Conservation (phyloP, 495 filamentous ascomycete genomes). For the Echria macrotheca region DNA sequence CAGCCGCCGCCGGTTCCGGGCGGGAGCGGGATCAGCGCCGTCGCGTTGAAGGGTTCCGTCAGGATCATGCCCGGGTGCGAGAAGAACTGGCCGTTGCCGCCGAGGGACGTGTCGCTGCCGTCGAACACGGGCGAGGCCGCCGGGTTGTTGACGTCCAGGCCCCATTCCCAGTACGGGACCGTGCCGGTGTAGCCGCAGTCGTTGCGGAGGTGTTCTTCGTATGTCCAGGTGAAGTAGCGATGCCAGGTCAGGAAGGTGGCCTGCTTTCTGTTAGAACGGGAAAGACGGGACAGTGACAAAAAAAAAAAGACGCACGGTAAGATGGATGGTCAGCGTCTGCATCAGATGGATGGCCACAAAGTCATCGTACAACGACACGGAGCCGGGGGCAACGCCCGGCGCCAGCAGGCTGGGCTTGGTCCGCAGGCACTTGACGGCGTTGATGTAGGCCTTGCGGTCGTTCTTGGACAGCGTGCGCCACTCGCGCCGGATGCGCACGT, state of each 20-base stretch:
- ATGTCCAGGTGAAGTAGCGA: neutral
- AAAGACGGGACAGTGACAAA: too few relatives aligned
- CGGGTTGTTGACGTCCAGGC: neutral
- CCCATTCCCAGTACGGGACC: neutral
- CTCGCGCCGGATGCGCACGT: neutral
- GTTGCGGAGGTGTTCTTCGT: neutral
- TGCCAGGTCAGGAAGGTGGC: neutral
- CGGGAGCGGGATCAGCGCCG: too few relatives aligned
- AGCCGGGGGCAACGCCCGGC: slow-evolving; percentile 24
- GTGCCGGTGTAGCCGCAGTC: neutral
- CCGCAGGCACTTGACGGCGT: slow-evolving; percentile 61
- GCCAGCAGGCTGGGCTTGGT: slow-evolving; percentile 40
- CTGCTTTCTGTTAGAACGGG: too few relatives aligned
- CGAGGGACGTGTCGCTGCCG: neutral
- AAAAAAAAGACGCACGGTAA: slow-evolving; percentile 30
- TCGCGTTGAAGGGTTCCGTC: too few relatives aligned
- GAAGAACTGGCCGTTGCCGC: neutral
- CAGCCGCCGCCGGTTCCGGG: too few relatives aligned
- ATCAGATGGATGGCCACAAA: slow-evolving; percentile 63
- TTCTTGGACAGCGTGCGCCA: slow-evolving; percentile 5
- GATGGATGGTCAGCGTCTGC: slow-evolving; percentile 57
- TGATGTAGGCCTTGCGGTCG: slow-evolving; percentile 46
- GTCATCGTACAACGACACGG: slow-evolving; percentile 50
- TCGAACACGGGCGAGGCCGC: neutral
- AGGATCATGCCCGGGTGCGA: too few relatives aligned